These are phyloP conservation scores for Penicillium sp. DNA, from an alignment of 2,329 filamentous ascomycete genomes.

Conservation along the genomic window DNA sequence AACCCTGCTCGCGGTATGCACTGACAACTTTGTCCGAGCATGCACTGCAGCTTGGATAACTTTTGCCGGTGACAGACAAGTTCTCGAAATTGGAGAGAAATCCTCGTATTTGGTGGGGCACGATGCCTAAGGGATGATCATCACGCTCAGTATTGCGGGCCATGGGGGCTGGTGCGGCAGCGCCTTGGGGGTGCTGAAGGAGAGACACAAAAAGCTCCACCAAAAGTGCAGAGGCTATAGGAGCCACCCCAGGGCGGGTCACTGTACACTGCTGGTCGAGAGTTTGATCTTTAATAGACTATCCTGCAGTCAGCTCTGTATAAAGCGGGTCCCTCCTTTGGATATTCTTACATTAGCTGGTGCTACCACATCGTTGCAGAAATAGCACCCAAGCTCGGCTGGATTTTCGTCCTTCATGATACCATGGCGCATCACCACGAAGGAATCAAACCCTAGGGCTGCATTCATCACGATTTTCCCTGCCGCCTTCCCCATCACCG, in stretches of 20 bases:
- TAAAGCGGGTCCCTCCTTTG: conserved; percentile 12
- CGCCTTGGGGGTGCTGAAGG: conserved; percentile 72
- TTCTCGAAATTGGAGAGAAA: conserved; percentile 62
- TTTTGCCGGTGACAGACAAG: conserved; percentile 56
- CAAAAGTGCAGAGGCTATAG: conserved; percentile 85
- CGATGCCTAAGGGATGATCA: conserved; percentile 51
- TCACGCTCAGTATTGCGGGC: conserved; percentile 35
- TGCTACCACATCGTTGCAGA: conserved; percentile 96
- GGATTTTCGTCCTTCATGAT: conserved; percentile 59
- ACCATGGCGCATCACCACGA: conserved; percentile 95
- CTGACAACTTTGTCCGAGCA: conserved; percentile 58
- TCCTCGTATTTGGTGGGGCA: conserved; percentile 65
- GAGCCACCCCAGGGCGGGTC: conserved; percentile 86
- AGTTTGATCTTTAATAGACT: conserved; percentile 93
- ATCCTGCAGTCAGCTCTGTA: conserved; percentile 18
- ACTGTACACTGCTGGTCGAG: conserved; percentile 98
- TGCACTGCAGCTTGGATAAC: conserved; percentile 63
- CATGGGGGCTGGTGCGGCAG: conserved; percentile 42
- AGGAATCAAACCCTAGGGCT: conserved; percentile 93
- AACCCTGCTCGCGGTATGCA: conserved; percentile 55
- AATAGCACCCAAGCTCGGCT: conserved; percentile 85
- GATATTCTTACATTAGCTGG: conserved; percentile 75
- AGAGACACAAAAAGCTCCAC: conserved; percentile 88
- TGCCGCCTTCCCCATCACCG: conserved; percentile 88
- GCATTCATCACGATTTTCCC: conserved; percentile 97